A percentile compares a stretch with the other conserved stretches of the same genome.
Conservation (phyloP, 306 rosid genomes). For the Prunus campanulata region DNA sequence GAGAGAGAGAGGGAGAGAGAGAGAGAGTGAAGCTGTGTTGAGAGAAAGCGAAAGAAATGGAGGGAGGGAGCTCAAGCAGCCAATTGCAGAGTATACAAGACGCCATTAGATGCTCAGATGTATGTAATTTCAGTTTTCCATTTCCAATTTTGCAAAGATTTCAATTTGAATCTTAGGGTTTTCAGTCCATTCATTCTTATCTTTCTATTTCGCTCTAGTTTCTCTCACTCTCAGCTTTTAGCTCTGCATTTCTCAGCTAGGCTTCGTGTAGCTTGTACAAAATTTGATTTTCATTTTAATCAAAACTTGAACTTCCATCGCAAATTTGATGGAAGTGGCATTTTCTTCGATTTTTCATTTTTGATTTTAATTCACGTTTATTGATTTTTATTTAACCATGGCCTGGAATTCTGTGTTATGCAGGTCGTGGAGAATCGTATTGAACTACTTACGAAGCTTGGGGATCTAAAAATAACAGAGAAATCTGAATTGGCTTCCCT, state of each 20-base stretch:
- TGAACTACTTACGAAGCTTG: slow-evolving; percentile 49
- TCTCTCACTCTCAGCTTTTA: background rate
- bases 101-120: slow-evolving; percentile 77
- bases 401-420: background rate
- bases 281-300: background rate
- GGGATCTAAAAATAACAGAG: slow-evolving; percentile 41
- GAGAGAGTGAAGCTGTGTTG: background rate
- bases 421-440: slow-evolving; percentile 73
- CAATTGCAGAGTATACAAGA: slow-evolving; percentile 49
- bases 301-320: background rate
- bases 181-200: background rate
- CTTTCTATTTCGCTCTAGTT: background rate
- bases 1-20: slow-evolving; percentile 2
- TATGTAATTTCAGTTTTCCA: slow-evolving; percentile 26
- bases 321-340: background rate
- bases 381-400: background rate
- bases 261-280: too few relatives aligned
- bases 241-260: background rate
- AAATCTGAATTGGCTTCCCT: slow-evolving; percentile 46
- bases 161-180: background rate
- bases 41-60: slow-evolving; percentile 43
- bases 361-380: background rate
- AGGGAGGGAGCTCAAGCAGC: slow-evolving; percentile 41
- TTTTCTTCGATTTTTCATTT: background rate
- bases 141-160: background rate